Percentiles rank a stretch among this genome's conserved stretches.
Conservation (phyloP, 1,139 yeast species). For the Yamadazyma oceani region DNA sequence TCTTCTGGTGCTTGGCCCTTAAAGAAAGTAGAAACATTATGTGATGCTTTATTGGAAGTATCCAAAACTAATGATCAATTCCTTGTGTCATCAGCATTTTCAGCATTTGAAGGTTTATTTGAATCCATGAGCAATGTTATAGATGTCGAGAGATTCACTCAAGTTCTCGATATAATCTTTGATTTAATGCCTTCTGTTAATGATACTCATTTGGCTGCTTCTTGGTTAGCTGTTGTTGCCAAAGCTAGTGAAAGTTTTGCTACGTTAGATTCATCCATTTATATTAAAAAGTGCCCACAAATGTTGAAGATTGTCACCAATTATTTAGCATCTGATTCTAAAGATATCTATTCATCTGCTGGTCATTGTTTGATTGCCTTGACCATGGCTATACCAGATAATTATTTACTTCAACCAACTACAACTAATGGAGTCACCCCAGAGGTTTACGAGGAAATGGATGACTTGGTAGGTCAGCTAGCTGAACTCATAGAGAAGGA, state of each 20-base stretch:
- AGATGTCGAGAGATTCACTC: conserved; percentile 60
- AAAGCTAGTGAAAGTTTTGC: conserved; percentile 78
- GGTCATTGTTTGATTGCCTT: conserved; percentile 86
- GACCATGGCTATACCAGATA: conserved; percentile 61
- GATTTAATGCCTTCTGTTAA: conserved; percentile 79
- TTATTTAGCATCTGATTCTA: conserved; percentile 66
- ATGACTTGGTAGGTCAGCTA: conserved; percentile 49
- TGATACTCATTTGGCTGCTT: conserved; percentile 83
- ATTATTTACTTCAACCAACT: conserved; percentile 54
- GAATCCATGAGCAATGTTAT: conserved; percentile 68
- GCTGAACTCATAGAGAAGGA: conserved; percentile 54
- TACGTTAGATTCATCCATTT: conserved; percentile 54
- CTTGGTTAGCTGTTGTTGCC: conserved; percentile 95
- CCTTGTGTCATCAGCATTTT: conserved; percentile 76
- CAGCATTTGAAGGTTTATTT: conserved; percentile 84
- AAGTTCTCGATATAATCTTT: conserved; percentile 68
- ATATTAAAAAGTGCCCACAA: conserved; percentile 56
- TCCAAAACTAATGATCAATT: conserved; percentile 84
- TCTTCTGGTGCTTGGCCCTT: conserved; percentile 83
- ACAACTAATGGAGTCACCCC: conserved; percentile 34
- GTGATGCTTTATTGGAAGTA: conserved; percentile 72
- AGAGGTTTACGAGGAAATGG: conserved; percentile 55
- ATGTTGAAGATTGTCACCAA: conserved; percentile 57
- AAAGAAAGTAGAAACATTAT: conserved; percentile 63
- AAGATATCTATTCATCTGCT: conserved; percentile 72